Percentiles rank a stretch among this genome's conserved stretches.
These are phyloP conservation scores for Heterobasidion occidentale DNA, from an alignment of 1,284 basidiomycete genomes.

Conservation along the genomic window DNA sequence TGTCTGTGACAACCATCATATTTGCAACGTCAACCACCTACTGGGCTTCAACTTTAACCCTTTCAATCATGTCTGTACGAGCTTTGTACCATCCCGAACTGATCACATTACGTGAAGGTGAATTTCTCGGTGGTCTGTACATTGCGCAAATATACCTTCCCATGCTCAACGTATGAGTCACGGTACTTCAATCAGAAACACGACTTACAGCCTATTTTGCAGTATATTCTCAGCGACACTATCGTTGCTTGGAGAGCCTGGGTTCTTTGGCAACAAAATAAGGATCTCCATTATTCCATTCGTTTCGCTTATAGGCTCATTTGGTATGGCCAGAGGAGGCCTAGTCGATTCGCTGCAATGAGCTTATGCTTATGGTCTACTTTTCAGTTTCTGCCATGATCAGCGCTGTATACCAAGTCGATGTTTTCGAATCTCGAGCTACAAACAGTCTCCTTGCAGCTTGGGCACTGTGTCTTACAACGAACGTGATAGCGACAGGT, in stretches of 20 bases:
- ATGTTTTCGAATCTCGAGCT: background rate
- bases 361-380: background rate
- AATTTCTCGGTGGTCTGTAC: background rate
- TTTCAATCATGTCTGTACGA: background rate
- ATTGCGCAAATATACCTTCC: background rate
- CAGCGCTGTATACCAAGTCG: background rate
- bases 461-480: background rate
- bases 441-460: background rate
- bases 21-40: background rate
- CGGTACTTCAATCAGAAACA: background rate
- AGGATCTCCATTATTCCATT: background rate
- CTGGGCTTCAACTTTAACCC: background rate
- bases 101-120: background rate
- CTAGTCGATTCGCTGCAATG: background rate
- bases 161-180: background rate
- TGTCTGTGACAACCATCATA: background rate
- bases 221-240: constrained; percentile 1
- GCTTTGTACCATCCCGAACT: background rate
- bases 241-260: constrained; percentile 2
- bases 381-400: background rate
- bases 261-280: background rate
- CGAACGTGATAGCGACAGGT: constrained; percentile 1
- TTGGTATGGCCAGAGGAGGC: background rate
- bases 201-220: background rate
- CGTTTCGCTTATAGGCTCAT: background rate